A percentile compares a stretch with the other conserved stretches of the same genome.
Evolutionary conservation across 2,329 filamentous ascomycete genomes (phyloP).

Genomic region (Didymosphaeria variabile): DNA sequence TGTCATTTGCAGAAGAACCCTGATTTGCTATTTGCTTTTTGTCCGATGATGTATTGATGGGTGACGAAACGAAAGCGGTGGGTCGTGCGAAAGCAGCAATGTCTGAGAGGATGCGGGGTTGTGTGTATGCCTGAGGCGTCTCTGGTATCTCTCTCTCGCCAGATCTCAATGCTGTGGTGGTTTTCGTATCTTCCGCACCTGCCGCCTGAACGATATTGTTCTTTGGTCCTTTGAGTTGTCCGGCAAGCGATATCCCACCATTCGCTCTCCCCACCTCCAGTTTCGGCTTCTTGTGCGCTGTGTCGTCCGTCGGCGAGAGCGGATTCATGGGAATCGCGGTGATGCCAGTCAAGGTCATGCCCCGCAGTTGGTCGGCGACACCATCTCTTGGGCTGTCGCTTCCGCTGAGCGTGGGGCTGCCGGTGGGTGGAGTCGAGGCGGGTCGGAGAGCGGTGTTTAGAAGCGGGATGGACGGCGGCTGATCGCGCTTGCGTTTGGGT

Average conservation of each 20-base stretch:
- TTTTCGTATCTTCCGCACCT: constrained; percentile 17
- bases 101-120: constrained; percentile 46
- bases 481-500: constrained; percentile 51
- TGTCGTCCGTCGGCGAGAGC: constrained; percentile 46
- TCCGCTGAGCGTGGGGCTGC: constrained; percentile 33
- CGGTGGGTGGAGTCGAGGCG: constrained; percentile 32
- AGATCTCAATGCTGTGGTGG: constrained; percentile 13
- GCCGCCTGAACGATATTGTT: constrained; percentile 7
- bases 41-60: constrained; percentile 18
- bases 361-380: constrained; percentile 47
- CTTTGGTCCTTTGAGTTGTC: constrained; percentile 19
- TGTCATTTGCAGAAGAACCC: constrained; percentile 16
- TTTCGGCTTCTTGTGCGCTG: constrained; percentile 49
- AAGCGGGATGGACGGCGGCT: constrained; percentile 37
- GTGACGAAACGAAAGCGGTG: constrained; percentile 35
- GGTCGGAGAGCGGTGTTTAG: constrained; percentile 45
- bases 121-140: constrained; percentile 37
- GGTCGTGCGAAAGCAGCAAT: constrained; percentile 42
- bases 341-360: constrained; percentile 39
- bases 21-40: constrained; percentile 15
- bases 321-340: constrained; percentile 44
- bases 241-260: constrained; percentile 26
- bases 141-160: constrained; percentile 37
- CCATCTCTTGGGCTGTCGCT: constrained; percentile 46
- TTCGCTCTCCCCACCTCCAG: constrained; percentile 34